Evolutionary conservation across 495 filamentous ascomycete genomes (phyloP).

Genomic region (Talaromyces ruber): DNA sequence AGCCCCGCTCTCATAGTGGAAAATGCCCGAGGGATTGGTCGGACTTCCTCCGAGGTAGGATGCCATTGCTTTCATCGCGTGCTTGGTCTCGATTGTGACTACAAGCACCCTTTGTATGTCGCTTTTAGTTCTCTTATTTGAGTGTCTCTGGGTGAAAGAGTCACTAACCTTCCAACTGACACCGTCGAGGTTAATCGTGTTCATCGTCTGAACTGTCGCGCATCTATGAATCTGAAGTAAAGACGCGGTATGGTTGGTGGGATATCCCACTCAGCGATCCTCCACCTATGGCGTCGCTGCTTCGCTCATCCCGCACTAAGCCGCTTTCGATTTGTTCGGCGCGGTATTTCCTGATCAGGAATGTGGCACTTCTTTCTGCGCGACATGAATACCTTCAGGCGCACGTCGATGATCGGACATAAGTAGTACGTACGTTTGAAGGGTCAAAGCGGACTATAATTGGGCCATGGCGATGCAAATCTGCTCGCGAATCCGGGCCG

Average conservation of each 20-base stretch:
- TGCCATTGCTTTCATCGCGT: neutral
- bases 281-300: neutral
- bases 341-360: too few species aligned
- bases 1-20: neutral
- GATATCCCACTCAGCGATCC: neutral
- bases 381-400: too few species aligned
- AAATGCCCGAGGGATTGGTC: neutral
- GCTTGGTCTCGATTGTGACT: neutral
- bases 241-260: neutral
- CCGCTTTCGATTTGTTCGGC: neutral
- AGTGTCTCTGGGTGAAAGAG: neutral
- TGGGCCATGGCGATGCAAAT: too few species aligned
- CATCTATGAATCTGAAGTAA: neutral
- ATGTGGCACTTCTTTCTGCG: too few species aligned
- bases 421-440: too few species aligned
- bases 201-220: neutral
- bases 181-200: neutral
- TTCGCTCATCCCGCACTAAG: neutral
- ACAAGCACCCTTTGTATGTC: neutral
- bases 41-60: neutral
- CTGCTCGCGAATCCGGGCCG: too few species aligned
- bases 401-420: too few species aligned
- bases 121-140: neutral
- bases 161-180: neutral
- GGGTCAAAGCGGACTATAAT: too few species aligned